Base-by-base conservation (phyloP, 768 basidiomycete genomes). In the button mushroom (Agaricus bisporus) region DNA sequence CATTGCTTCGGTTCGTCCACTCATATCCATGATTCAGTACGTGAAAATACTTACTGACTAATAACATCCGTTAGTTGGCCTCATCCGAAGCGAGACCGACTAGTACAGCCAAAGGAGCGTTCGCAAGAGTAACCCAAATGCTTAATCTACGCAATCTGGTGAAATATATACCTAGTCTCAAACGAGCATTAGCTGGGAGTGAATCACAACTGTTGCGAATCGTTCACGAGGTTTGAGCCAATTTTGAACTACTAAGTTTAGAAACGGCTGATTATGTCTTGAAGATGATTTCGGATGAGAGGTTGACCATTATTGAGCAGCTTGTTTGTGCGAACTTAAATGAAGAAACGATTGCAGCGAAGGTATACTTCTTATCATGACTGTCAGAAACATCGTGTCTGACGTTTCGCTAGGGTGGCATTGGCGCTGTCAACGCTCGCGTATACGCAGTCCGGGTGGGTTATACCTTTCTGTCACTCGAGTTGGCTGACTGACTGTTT, bases 361-460 rank as follows among this genome's bases (percentile, higher is more conserved):
- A 87, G 74, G 89, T 87, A 26, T 4, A 57, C 47, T 42, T n/a
- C 18, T 14, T 35, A 4, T 11, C 11, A 32, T 32, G 32, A 11
- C 8, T 26, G 37, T 45, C 2, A 17, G 11, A 14, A 37, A 3
- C 14, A 2, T 17, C 1, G 12, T 43, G 15, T 11, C 43, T 48
- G 55, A n/a, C 52, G 14, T 18, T 45, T 35, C 35, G 28, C 3
- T 54, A 89, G 88, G 81, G 83, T 36, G 86, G 88, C 8, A 75
- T 92, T 20, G 80, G 75, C 5, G 84, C 85, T 1, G 77, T 89
- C 18, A 92, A 90, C 62, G 80, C 86, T 5, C 80, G 86, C 48
- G 86, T 98, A 20, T 99, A 93, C 68, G 95, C 95, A 2, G 88
- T 98, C 54, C 90, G 83, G 66, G 85, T 81, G 48, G 18, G 49